phyloP scores from a whole-genome alignment of 1,284 basidiomycete species.

The Ceratobasidium papillatum region DNA sequence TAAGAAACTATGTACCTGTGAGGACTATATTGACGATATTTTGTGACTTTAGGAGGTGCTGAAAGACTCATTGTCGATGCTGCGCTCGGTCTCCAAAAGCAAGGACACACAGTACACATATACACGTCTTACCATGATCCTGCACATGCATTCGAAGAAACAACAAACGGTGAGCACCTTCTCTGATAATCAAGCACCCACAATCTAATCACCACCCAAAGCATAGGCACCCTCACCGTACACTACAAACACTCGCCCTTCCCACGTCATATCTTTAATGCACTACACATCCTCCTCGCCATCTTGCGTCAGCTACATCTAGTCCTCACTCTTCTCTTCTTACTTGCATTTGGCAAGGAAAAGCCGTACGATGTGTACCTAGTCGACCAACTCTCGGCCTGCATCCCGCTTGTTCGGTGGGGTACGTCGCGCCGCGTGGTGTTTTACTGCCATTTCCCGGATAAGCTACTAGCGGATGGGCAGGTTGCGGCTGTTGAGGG shows the following conservation, averaged over 20 bases:
- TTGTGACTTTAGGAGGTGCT: slow-evolving; percentile 75
- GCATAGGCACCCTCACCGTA: slow-evolving; percentile 82
- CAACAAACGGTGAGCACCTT: slow-evolving; percentile 73
- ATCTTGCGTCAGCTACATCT: slow-evolving; percentile 90
- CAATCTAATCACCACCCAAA: slow-evolving; percentile 29
- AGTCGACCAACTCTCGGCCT: slow-evolving; percentile 94
- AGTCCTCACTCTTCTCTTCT: slow-evolving; percentile 66
- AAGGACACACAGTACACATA: slow-evolving; percentile 89
- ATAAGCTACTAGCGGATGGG: slow-evolving; percentile 87
- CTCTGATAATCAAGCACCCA: slow-evolving; percentile 12
- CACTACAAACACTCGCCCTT: slow-evolving; percentile 78
- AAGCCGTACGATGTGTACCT: slow-evolving; percentile 84
- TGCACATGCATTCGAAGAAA: slow-evolving; percentile 88
- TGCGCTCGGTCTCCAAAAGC: slow-evolving; percentile 83
- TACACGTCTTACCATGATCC: slow-evolving; percentile 95
- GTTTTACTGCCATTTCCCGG: slow-evolving; percentile 98
- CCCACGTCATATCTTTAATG: slow-evolving; percentile 79
- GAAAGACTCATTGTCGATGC: slow-evolving; percentile 97
- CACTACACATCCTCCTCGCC: slow-evolving; percentile 88
- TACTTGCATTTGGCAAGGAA: slow-evolving; percentile 49
- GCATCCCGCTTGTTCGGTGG: slow-evolving; percentile 81
- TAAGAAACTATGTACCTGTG: slow-evolving; percentile 31
- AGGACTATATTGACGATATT: slow-evolving; percentile 3
- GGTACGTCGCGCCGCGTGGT: slow-evolving; percentile 79
- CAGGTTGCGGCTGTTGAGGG: slow-evolving; percentile 66